Conservation (phyloP, 1,284 basidiomycete species). For the Boletus hoseneyae region DNA sequence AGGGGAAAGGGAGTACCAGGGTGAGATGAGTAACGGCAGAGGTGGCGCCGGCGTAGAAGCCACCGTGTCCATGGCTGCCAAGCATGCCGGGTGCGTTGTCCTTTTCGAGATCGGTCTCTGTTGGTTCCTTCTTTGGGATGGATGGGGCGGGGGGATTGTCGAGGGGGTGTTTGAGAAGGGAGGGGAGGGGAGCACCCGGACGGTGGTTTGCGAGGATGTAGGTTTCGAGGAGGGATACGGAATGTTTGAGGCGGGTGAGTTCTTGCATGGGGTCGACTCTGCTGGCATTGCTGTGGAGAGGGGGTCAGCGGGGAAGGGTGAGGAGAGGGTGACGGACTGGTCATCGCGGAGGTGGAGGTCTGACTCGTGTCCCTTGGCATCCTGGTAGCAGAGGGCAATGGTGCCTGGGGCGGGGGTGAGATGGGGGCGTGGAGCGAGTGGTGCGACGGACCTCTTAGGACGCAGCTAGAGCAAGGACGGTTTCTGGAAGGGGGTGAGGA, state of each 20-base stretch:
- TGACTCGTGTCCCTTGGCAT: slow-evolving; percentile 53
- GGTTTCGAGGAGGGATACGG: slow-evolving; percentile 66
- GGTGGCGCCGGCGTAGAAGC: slow-evolving; percentile 71
- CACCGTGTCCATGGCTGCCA: slow-evolving; percentile 58
- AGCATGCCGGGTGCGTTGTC: slow-evolving; percentile 59
- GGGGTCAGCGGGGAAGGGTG: slow-evolving; percentile 14
- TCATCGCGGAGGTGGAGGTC: slow-evolving; percentile 54
- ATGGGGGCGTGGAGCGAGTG: neutral
- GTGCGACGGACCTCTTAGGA: slow-evolving; percentile 56
- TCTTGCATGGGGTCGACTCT: slow-evolving; percentile 70
- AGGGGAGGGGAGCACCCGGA: slow-evolving; percentile 17
- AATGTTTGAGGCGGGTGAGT: slow-evolving; percentile 69
- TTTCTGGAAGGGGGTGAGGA: slow-evolving; percentile 46
- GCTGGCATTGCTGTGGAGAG: slow-evolving; percentile 39
- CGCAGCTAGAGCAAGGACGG: slow-evolving; percentile 79
- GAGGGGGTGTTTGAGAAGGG: slow-evolving; percentile 34
- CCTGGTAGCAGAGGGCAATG: slow-evolving; percentile 72
- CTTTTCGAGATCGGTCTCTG: slow-evolving; percentile 48
- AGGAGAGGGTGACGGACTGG: slow-evolving; percentile 39
- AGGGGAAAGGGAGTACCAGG: slow-evolving; percentile 40
- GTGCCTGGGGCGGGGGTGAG: slow-evolving; percentile 48
- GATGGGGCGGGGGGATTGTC: slow-evolving; percentile 33
- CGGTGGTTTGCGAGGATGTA: slow-evolving; percentile 57
- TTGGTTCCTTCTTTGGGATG: slow-evolving; percentile 50
- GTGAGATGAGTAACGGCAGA: slow-evolving; percentile 65